These are phyloP conservation scores for Fusarium sp. DNA, from an alignment of 2,329 filamentous ascomycete genomes.

Conservation along the genomic window DNA sequence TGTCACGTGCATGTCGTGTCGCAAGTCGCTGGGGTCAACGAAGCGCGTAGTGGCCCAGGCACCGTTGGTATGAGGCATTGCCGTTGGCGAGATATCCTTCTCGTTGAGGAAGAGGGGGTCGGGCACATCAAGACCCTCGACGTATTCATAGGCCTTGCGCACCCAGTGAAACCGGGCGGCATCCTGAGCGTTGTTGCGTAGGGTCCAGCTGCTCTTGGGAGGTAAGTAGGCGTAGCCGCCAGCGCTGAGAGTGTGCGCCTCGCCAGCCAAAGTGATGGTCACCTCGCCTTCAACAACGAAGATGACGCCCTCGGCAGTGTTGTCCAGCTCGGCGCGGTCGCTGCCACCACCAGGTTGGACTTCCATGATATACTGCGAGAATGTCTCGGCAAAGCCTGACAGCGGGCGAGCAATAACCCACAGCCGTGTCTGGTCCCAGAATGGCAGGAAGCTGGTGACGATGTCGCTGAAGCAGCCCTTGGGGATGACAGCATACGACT, in stretches of 20 bases:
- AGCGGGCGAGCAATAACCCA: constrained; percentile 34
- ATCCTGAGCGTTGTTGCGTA: constrained; percentile 24
- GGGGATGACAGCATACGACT: constrained; percentile 36
- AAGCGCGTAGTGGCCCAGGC: constrained; percentile 34
- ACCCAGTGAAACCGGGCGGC: constrained; percentile 33
- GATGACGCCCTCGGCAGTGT: constrained; percentile 28
- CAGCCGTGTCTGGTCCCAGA: constrained; percentile 34
- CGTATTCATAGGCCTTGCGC: constrained; percentile 31
- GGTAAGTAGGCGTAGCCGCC: constrained; percentile 32
- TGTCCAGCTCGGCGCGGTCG: constrained; percentile 31
- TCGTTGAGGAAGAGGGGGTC: constrained; percentile 33
- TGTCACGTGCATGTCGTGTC: constrained; percentile 36
- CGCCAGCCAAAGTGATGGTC: constrained; percentile 15
- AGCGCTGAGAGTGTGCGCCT: constrained; percentile 16
- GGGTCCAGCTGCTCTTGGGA: constrained; percentile 33
- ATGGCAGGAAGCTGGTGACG: constrained; percentile 33
- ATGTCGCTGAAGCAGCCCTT: constrained; percentile 39
- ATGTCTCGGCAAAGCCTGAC: constrained; percentile 34
- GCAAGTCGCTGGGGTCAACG: constrained; percentile 21
- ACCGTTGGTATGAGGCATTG: constrained; percentile 34
- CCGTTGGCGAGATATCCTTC: constrained; percentile 19
- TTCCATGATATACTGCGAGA: constrained; percentile 37
- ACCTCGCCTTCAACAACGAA: constrained; percentile 34
- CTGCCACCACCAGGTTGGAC: constrained; percentile 29
- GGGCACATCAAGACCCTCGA: constrained; percentile 22